Evolutionary conservation across 2,329 filamentous ascomycete genomes (phyloP).

Genomic region (Ascomycota sp.): DNA sequence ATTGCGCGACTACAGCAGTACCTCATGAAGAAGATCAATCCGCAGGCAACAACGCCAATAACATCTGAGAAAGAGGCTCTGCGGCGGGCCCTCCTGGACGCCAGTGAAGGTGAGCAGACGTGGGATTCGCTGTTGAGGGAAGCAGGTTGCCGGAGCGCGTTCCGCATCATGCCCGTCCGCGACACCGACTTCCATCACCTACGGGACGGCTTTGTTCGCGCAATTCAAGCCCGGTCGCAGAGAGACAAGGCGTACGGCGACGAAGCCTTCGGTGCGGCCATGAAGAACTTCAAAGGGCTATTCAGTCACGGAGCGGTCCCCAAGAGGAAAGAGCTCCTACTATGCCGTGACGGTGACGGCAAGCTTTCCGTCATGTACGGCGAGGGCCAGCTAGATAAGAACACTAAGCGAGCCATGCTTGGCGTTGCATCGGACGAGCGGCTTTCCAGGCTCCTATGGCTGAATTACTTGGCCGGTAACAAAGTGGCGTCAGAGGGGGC

Average conservation of each 20-base stretch:
- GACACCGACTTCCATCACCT: slow-evolving; percentile 91
- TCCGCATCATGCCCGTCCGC: slow-evolving; percentile 74
- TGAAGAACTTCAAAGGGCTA: slow-evolving; percentile 61
- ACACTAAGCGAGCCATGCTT: slow-evolving; percentile 29
- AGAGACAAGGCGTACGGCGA: slow-evolving; percentile 37
- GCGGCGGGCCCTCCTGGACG: slow-evolving; percentile 47
- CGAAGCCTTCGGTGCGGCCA: slow-evolving; percentile 53
- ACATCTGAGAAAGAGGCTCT: slow-evolving; percentile 61
- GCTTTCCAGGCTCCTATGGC: slow-evolving; percentile 63
- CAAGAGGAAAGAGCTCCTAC: slow-evolving; percentile 57
- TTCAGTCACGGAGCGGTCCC: slow-evolving; percentile 66
- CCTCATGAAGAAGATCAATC: slow-evolving; percentile 56
- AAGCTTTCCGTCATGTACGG: slow-evolving; percentile 48
- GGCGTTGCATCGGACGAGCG: slow-evolving; percentile 62
- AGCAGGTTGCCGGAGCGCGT: slow-evolving; percentile 49
- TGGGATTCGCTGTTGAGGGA: slow-evolving; percentile 54
- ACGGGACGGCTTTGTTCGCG: slow-evolving; percentile 75
- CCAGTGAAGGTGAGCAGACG: slow-evolving; percentile 44
- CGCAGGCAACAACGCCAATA: slow-evolving; percentile 64
- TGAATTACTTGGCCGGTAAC: slow-evolving; percentile 73
- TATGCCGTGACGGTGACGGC: slow-evolving; percentile 48
- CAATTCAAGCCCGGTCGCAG: slow-evolving; percentile 54
- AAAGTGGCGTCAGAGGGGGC: slow-evolving; percentile 73
- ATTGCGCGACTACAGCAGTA: slow-evolving; percentile 61
- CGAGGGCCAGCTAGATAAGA: slow-evolving; percentile 29